Evolutionary conservation across 169 alveolate species (phyloP), one percentile per base, ranked within the genome.

Genomic region (Plasmodium knowlesi): DNA sequence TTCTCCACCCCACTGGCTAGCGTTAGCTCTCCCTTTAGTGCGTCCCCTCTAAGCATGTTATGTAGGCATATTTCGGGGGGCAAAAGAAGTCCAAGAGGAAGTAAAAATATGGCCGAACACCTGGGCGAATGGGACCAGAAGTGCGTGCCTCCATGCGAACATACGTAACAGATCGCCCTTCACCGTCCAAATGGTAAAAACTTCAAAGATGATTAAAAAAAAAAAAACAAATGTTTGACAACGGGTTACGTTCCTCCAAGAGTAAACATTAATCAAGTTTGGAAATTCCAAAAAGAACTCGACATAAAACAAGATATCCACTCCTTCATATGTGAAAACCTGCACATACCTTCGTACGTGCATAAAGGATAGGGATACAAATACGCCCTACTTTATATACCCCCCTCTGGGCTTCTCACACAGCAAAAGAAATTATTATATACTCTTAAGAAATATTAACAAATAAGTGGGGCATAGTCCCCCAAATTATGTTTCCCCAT

Each of bases 41-140:
- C 37, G 22, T 28, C 83, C 12, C 53, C 37, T 28, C 61, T 72
- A 22, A 72, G 37, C 84, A 84, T 84, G 34, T 73, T 84, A 12
- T 84, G 5, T 30, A 25, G 70, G 39, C 93, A 84, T 84, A 32
- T n/a, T 84, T 72, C 37, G 32, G 16, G 30, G 8, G 76, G 37
- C n/a, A 67, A 67, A 67, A n/a, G 12, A 67, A 67, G 39, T 67
- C 76, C 30, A 67, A 67, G 5, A 5, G 1, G n/a, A 28, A 67
- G 37, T 6, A 19, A 22, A 19, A 34, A 37, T 19, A 22, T 16
- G 8, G 74, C 14, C 8, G 32, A 25, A 83, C 22, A 83, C 22
- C 50, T n/a, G 12, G 32, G 19, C 25, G 14, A 61, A 12, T 37
- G 22, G n/a, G 34, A 67, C 12, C 28, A 83, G 43, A 39, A 83